Evolutionary conservation across 1,284 basidiomycete genomes (phyloP), one percentile per base, ranked within the genome.

Genomic region (Cystobasidium pallidum): DNA sequence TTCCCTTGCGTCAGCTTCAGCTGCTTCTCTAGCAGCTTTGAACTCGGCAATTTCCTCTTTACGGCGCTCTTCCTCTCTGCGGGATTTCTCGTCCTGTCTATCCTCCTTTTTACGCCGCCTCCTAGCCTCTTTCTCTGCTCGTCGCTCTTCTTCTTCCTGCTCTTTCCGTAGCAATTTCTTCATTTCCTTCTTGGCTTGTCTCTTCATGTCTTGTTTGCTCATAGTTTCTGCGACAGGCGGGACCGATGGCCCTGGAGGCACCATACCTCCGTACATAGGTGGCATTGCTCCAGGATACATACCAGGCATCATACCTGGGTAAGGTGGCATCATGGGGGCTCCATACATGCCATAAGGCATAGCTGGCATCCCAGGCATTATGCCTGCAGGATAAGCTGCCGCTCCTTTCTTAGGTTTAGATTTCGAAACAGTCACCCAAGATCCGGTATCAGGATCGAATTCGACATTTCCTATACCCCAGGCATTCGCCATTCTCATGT

Each of bases 341-440:
- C 54, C 54, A n/a, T 57, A 57, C 54, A 57, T 57, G 26, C 32
- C 54, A n/a, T 34, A 57, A 1, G 30, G 30, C 54, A 57, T 57
- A 4, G 30, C 54, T 11, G 54, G 54, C 54, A 57, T 57, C 19
- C 54, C 54, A 36, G 54, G 54, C 54, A 57, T 34, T 32, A 57
- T 57, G 26, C 49, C 49, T 6, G 54, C 32, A 57, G 54, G 54
- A 36, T 28, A 34, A 6, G 8, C 28, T 32, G 13, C 28, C 11
- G 54, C 30, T 57, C 32, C 30, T n/a, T 36, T 32, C 10, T 57
- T 28, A 4, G 54, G n/a, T n/a, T 36, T 36, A n/a, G 28, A n/a
- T 19, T 57, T 57, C n/a, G 54, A 34, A 28, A 34, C 32, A 34
- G 28, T 36, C 30, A 57, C 32, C 54, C 54, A 57, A 3, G 54